Conservation (phyloP, 768 basidiomycete species). For the Boletus eberwhitei region DNA sequence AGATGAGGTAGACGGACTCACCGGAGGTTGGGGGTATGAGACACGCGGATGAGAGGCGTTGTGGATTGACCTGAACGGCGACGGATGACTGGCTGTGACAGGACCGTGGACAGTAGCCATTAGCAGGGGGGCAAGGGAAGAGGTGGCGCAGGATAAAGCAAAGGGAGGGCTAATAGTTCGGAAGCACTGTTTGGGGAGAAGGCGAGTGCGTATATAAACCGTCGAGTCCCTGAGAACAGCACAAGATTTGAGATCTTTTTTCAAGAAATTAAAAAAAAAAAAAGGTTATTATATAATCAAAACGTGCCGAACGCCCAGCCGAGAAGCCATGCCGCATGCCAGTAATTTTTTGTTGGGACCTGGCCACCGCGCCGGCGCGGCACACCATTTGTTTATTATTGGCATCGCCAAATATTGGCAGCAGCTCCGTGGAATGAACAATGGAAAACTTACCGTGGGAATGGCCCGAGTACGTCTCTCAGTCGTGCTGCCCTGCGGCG, state of each 20-base stretch:
- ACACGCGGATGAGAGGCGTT: constrained; percentile 28
- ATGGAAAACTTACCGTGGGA: constrained; percentile 34
- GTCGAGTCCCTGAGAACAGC: constrained; percentile 15
- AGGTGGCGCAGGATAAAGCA: constrained; percentile 19
- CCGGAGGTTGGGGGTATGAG: constrained; percentile 27
- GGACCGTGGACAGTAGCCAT: constrained; percentile 35
- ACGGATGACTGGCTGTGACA: constrained; percentile 24
- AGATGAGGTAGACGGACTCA: constrained; percentile 6
- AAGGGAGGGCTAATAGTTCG: constrained; percentile 15
- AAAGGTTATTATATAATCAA: constrained; percentile 19
- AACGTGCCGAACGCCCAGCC: constrained; percentile 27
- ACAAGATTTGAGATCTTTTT: constrained; percentile 12
- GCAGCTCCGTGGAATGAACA: constrained; percentile 26
- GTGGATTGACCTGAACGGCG: constrained; percentile 26
- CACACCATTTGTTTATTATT: constrained; percentile 29
- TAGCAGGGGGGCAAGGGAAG: not conserved
- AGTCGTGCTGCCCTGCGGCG: constrained; percentile 9
- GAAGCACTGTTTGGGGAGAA: constrained; percentile 10
- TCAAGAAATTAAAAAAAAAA: not conserved
- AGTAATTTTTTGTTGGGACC: constrained; percentile 19
- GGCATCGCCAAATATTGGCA: constrained; percentile 23
- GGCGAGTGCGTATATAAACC: constrained; percentile 24
- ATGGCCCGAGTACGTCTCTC: constrained; percentile 10
- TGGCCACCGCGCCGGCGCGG: constrained; percentile 20
- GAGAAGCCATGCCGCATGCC: constrained; percentile 21